Base-by-base conservation (phyloP, 768 basidiomycete species). In the Trametes maxima region DNA sequence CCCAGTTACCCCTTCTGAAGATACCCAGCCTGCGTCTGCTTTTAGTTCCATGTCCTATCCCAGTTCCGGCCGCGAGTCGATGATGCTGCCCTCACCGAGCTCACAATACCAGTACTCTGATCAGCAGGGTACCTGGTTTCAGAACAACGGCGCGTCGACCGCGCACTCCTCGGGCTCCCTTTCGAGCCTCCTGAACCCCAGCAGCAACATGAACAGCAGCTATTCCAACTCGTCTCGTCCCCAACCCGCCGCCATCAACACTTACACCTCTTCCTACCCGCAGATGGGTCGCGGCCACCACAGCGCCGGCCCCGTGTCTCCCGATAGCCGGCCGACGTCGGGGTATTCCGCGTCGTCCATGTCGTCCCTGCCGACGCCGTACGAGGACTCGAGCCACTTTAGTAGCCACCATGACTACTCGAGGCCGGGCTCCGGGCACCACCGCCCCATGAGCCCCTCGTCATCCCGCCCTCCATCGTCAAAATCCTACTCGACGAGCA, bases 311-410 rank as follows among this genome's bases (percentile, higher is more conserved):
- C 78, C 79, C 8, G 73, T 90, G 65, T 93, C 92, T 3, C 92
- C 92, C 5, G 92, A 94, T 72, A 90, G 89, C 74, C 86, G 92
- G 52, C 92, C 92, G 1, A 88, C 87, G 1, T 92, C 92, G 0
- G 90, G 92, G 17, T 94, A 94, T 73, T 92, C 92, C 40, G 90
- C 92, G 57, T 87, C 89, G 2, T 91, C 89, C 13, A 89, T 92
- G 65, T 89, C 88, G 1, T 91, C 89, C 19, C 70, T 90, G 65
- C 69, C 68, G 60, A 72, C 65, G 62, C 81, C 86, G 0, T 90
- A 91, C 73, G 87, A 87, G 54, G 87, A 89, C 44, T 79, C 74
- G 28, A 72, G 73, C 7, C 68, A 83, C 57, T 81, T 83, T 58
- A 33, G 28, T 33, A 63, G 64, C 37, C 52, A 65, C 12, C 65